Evolutionary conservation across 1,139 yeast species (phyloP).

Genomic region (Hansenula lynferdii): DNA sequence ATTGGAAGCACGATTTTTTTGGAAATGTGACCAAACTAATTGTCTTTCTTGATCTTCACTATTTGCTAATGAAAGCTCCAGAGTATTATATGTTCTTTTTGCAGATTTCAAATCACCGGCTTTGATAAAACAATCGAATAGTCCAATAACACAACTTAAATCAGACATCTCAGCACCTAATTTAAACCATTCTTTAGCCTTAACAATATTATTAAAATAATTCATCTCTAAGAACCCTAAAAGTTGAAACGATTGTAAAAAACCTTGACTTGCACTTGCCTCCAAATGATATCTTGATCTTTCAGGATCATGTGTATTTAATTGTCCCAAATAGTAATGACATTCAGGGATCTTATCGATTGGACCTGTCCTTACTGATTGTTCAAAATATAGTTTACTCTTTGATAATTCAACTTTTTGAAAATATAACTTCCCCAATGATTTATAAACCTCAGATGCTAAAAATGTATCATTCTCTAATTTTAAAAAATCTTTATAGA

Average conservation of each 20-base stretch:
- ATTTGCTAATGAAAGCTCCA: constrained; percentile 10
- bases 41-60: constrained; percentile 9
- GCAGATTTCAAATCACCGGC: constrained; percentile 22
- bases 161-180: constrained; percentile 67
- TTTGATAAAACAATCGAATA: constrained; percentile 47
- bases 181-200: constrained; percentile 80
- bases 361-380: constrained; percentile 56
- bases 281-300: constrained; percentile 68
- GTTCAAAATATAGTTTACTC: constrained; percentile 57
- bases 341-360: constrained; percentile 58
- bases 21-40: constrained; percentile 17
- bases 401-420: constrained; percentile 43
- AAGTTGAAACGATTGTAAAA: constrained; percentile 68
- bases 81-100: constrained; percentile 18
- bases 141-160: constrained; percentile 62
- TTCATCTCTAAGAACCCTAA: constrained; percentile 77
- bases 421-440: constrained; percentile 62
- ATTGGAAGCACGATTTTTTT: constrained; percentile 9
- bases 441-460: constrained; percentile 72
- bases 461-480: constrained; percentile 50
- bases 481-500: constrained; percentile 56
- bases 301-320: constrained; percentile 53
- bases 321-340: constrained; percentile 74
- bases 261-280: constrained; percentile 70
- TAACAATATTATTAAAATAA: constrained; percentile 46